These are phyloP conservation scores for Mycena sanguinolenta DNA, from an alignment of 768 basidiomycete species.

Conservation along the genomic window DNA sequence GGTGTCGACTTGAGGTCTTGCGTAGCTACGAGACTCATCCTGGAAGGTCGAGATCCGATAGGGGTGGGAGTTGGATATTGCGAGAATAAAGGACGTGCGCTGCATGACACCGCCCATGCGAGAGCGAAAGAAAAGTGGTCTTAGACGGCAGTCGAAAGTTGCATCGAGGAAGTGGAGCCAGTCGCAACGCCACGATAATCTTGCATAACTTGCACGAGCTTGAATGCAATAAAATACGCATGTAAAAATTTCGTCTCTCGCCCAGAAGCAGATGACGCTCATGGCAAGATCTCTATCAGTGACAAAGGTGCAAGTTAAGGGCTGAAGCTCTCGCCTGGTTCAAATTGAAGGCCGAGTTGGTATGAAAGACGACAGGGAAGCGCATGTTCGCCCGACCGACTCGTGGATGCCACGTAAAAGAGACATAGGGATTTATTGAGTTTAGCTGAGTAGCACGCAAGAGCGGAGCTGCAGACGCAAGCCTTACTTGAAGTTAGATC, in stretches of 20 bases:
- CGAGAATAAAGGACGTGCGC: slow-evolving; percentile 70
- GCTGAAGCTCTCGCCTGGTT: not conserved
- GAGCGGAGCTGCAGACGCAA: no score
- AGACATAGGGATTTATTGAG: slow-evolving; percentile 3
- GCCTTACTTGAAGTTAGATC: no score
- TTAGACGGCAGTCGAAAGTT: slow-evolving; percentile 20
- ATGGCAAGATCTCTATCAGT: no score
- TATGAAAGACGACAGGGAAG: no score
- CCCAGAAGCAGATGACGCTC: not conserved
- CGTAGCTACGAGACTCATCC: no score
- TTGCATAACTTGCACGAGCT: slow-evolving; percentile 24
- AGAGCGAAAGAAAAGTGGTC: slow-evolving; percentile 67
- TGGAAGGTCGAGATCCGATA: no score
- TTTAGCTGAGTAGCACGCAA: not conserved
- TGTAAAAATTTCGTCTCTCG: not conserved
- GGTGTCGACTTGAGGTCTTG: no score
- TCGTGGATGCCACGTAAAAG: slow-evolving; percentile 13
- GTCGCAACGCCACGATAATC: slow-evolving; percentile 32
- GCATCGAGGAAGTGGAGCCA: slow-evolving; percentile 32
- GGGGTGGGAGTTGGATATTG: slow-evolving; percentile 46
- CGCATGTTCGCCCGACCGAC: no score
- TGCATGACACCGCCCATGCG: slow-evolving; percentile 74
- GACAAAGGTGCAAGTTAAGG: no score
- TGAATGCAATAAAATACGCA: slow-evolving; percentile 18
- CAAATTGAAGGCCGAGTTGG: not conserved